phyloP scores from a whole-genome alignment of 2,329 filamentous ascomycete genomes.

The Helotiales sp. region DNA sequence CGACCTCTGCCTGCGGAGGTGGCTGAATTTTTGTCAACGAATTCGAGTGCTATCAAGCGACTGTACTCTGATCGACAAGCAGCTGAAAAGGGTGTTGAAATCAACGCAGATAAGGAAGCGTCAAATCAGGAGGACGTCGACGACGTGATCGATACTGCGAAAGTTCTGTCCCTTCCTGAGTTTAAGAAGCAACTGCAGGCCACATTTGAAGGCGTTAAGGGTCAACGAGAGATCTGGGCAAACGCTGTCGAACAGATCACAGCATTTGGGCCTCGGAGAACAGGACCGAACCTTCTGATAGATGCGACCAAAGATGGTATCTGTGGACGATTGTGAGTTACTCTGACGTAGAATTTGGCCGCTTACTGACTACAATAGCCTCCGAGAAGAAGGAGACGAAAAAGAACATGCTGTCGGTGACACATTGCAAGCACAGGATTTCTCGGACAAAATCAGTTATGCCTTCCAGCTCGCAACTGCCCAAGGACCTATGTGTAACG shows the following conservation, averaged over 20 bases:
- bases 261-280: conserved; percentile 86
- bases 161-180: conserved; percentile 72
- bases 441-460: conserved; percentile 89
- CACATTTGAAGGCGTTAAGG: conserved; percentile 73
- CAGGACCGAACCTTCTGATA: conserved; percentile 87
- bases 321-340: conserved; percentile 70
- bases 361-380: conserved; percentile 34
- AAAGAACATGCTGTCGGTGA: conserved; percentile 50
- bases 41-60: conserved; percentile 77
- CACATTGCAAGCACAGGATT: conserved; percentile 65
- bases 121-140: conserved; percentile 49
- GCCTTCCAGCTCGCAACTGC: conserved; percentile 91
- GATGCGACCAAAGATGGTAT: conserved; percentile 77
- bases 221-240: conserved; percentile 77
- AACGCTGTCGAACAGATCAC: conserved; percentile 78
- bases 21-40: conserved; percentile 84
- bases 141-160: conserved; percentile 61
- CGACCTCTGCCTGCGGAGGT: conserved; percentile 77
- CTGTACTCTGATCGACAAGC: conserved; percentile 74
- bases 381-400: conserved; percentile 36
- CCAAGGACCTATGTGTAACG: conserved; percentile 88
- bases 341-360: background rate
- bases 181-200: conserved; percentile 75
- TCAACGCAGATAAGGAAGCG: conserved; percentile 32
- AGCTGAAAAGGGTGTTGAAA: conserved; percentile 44